Percentiles rank a stretch among this genome's conserved stretches.
Evolutionary conservation across 129 eudicot genomes (phyloP).

Genomic region (Ambrosia artemisiifolia): DNA sequence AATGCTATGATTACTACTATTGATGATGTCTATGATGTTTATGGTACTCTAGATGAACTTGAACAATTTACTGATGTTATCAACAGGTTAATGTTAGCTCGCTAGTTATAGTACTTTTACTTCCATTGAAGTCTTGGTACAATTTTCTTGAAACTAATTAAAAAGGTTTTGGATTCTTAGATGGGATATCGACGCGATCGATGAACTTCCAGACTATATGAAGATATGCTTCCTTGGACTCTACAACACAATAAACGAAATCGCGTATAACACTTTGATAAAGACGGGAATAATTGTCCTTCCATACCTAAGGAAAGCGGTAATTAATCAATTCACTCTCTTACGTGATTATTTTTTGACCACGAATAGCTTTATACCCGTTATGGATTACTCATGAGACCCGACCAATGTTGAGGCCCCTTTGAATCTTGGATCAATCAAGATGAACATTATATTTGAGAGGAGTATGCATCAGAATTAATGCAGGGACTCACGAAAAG

Average conservation of each 20-base stretch:
- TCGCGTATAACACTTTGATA: constrained; percentile 17
- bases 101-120: not conserved
- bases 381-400: too few species aligned
- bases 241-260: constrained; percentile 23
- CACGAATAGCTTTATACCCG: too few species aligned
- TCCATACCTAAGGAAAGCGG: constrained; percentile 28
- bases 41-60: constrained; percentile 40
- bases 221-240: constrained; percentile 34
- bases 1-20: constrained; percentile 28
- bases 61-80: constrained; percentile 26
- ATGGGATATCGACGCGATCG: constrained; percentile 36
- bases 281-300: constrained; percentile 3
- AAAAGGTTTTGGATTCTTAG: not conserved
- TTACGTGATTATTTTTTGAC: not conserved
- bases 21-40: constrained; percentile 52
- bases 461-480: too few species aligned
- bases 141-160: not conserved
- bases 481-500: too few species aligned
- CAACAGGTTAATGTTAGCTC: constrained; percentile 24
- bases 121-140: not conserved
- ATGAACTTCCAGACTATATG: constrained; percentile 39
- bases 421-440: too few species aligned
- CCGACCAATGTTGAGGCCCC: too few species aligned
- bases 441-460: too few species aligned
- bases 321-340: not conserved